Base-by-base conservation (phyloP, 2,329 filamentous ascomycete genomes). In the Zasmidium citrigriseum region DNA sequence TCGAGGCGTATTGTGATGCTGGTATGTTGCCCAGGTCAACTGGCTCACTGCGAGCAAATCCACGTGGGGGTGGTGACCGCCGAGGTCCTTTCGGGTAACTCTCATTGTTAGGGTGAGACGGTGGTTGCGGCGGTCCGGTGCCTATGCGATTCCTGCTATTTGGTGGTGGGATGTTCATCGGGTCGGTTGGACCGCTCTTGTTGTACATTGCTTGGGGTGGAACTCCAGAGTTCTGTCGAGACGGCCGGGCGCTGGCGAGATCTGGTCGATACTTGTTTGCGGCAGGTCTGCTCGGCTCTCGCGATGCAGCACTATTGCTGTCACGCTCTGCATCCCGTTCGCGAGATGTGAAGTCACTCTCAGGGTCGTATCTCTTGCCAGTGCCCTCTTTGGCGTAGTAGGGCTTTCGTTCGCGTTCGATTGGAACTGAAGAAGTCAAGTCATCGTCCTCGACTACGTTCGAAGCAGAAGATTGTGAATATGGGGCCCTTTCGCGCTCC, bases 401-500 rank as follows among this genome's bases (percentile, higher is more conserved):
- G 0, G 87, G 87, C 60, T 89, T 84, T 38, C 87, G 78, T 66
- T 89, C 83, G 4, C 87, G 82, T 67, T 89, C 87, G 48, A 89
- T 82, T 1, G 83, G 83, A 1, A 80, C 69, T 0, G 78, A 72
- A 1, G 75, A 70, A 4, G 72, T 71, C 14, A 76, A 69, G 47
- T 79, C 76, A 16, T 73, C 68, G 34, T 73, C 73, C 23, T 73
- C 71, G 2, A 72, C 52, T 2, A 63, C 65, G 45, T 69, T 66
- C 2, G 67, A 63, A 67, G 70, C 44, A 64, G 67, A 66, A 7
- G 62, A 51, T 47, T 63, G 64, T 4, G 67, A 67, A 60, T 82
- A 77, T 24, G 77, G 74, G 46, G 74, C 73, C 38, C 78, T 71
- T 22, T 76, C 73, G 22, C 76, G 72, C 55, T 80, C 75, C 18